Base-by-base conservation (phyloP, 2,329 filamentous ascomycete genomes). In the Drechslera avenae region DNA sequence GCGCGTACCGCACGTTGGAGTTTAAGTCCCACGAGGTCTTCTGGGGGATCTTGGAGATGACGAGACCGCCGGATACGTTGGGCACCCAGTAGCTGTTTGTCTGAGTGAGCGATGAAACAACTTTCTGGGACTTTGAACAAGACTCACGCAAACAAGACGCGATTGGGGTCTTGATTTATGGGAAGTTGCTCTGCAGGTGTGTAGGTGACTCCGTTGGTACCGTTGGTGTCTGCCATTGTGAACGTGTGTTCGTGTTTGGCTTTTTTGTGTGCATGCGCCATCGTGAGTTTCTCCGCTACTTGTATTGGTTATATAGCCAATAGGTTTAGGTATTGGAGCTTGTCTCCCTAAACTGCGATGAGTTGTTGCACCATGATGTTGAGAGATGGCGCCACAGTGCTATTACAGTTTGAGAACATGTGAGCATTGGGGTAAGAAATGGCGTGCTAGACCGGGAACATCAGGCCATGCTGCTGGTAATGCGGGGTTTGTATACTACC, bases 41-140 rank as follows among this genome's bases (percentile, higher is more conserved):
- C 54, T 81, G 79, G 3, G 76, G 74, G 42, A 82, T 81, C 56
- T 81, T 82, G 52, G 74, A 78, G 33, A 82, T 79, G 10, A 82
- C 79, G 1, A 82, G 72, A 9, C 79, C 79, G 21, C 79, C 80
- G 0, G 78, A 81, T 3, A 82, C 80, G 53, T 82, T 82, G 13
- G 79, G 80, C 0, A 82, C 78, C 79, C 79, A 82, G 64, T 81
- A 81, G 8, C 73, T 75, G 36, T n/a, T 14, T 12, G 32, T 21
- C 5, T 32, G 31, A 16, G n/a, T 34, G 21, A 37, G 31, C n/a
- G n/a, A n/a, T n/a, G n/a, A n/a, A n/a, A 4, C 3, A n/a, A 14
- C 9, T 3, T 13, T 0, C 4, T 16, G 32, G 4, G 28, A n/a
- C 9, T 18, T 21, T 26, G 36, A 2, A n/a, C 12, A 5, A 9